phyloP scores from a whole-genome alignment of 2,329 filamentous ascomycete species.

The Talaromyces islandicus region DNA sequence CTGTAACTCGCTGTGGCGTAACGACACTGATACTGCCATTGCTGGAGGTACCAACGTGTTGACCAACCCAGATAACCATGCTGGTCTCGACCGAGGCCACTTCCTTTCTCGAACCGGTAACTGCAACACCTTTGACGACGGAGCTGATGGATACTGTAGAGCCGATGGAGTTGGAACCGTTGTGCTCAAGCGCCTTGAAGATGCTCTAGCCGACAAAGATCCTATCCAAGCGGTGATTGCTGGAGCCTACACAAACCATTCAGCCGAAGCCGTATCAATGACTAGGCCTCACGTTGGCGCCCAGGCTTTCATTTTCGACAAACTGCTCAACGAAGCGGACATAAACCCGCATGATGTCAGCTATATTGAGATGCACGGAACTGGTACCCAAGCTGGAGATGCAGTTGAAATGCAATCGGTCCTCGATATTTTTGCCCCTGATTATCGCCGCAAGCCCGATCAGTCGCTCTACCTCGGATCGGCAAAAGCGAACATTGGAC shows the following conservation, averaged over 20 bases:
- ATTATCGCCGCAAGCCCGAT: conserved; percentile 22
- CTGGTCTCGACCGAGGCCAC: conserved; percentile 56
- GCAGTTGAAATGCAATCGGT: conserved; percentile 33
- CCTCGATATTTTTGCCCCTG: conserved; percentile 27
- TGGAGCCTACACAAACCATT: conserved; percentile 39
- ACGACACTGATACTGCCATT: conserved; percentile 72
- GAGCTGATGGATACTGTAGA: conserved; percentile 51
- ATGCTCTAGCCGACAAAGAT: conserved; percentile 47
- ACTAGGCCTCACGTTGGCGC: conserved; percentile 37
- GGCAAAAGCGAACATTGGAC: conserved; percentile 34
- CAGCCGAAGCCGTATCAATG: conserved; percentile 41
- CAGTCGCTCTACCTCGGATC: conserved; percentile 28
- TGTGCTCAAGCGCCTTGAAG: conserved; percentile 45
- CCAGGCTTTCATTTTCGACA: conserved; percentile 30
- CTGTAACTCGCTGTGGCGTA: conserved; percentile 65
- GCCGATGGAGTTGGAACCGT: conserved; percentile 46
- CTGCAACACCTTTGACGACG: conserved; percentile 46
- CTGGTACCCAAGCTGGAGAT: conserved; percentile 38
- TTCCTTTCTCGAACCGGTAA: conserved; percentile 31
- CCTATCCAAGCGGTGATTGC: conserved; percentile 39
- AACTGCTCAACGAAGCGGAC: conserved; percentile 31
- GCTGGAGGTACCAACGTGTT: conserved; percentile 69
- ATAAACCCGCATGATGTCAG: conserved; percentile 31
- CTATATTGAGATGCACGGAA: conserved; percentile 38
- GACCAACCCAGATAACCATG: conserved; percentile 73